Percentiles rank a stretch among this genome's conserved stretches.
Conservation (phyloP, 768 basidiomycete genomes). For the Lactarius evosmus region DNA sequence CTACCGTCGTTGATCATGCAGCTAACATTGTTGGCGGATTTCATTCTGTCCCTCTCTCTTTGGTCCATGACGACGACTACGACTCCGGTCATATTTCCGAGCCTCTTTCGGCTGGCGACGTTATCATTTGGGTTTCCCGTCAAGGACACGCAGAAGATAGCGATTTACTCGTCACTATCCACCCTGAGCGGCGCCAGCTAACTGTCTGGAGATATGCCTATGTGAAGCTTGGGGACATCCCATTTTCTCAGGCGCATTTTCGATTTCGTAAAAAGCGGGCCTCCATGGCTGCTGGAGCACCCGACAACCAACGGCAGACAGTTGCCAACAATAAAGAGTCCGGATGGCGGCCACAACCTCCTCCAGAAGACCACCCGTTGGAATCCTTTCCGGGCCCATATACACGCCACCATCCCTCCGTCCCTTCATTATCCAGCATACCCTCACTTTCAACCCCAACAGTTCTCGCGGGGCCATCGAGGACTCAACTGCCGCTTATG, state of each 20-base stretch:
- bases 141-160: conserved; percentile 41
- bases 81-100: conserved; percentile 47
- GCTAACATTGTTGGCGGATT: conserved; percentile 53
- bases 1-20: conserved; percentile 66
- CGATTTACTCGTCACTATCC: conserved; percentile 57
- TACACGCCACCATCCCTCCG: conserved; percentile 32
- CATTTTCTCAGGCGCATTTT: conserved; percentile 39
- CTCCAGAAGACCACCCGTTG: conserved; percentile 35
- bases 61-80: conserved; percentile 38
- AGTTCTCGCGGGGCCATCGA: conserved; percentile 42
- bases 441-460: conserved; percentile 50
- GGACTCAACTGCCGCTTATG: conserved; percentile 1
- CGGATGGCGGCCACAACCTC: conserved; percentile 20
- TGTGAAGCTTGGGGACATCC: conserved; percentile 55
- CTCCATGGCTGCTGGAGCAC: conserved; percentile 24
- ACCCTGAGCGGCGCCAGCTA: conserved; percentile 49
- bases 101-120: conserved; percentile 60
- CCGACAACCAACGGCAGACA: conserved; percentile 29
- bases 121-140: conserved; percentile 58
- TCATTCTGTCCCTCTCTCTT: conserved; percentile 30
- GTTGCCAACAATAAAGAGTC: conserved; percentile 25
- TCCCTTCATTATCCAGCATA: conserved; percentile 52
- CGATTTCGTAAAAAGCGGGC: conserved; percentile 41
- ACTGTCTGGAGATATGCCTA: conserved; percentile 75
- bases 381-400: conserved; percentile 34